A percentile compares a stretch with the other conserved stretches of the same genome.
phyloP scores from a whole-genome alignment of 495 filamentous ascomycete species.

The Lasiosphaeria hispida region DNA sequence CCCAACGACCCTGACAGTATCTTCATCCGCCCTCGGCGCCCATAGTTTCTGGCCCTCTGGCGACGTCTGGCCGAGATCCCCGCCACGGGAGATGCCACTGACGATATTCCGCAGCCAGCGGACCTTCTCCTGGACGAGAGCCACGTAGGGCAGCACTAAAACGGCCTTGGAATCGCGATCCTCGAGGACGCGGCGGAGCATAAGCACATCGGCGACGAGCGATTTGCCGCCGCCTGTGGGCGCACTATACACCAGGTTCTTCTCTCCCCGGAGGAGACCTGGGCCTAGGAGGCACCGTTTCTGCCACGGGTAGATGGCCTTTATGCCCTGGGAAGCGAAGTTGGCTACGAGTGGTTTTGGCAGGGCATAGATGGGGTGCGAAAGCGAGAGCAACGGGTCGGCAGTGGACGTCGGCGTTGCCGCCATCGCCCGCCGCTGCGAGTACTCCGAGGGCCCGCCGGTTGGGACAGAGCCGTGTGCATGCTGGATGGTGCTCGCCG shows the following conservation, averaged over 20 bases:
- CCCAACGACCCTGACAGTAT: conserved; percentile 61
- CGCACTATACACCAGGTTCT: conserved; percentile 78
- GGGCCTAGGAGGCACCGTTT: conserved; percentile 70
- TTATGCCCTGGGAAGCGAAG: conserved; percentile 62
- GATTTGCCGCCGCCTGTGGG: conserved; percentile 83
- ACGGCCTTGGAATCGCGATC: conserved; percentile 67
- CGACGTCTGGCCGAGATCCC: conserved; percentile 19
- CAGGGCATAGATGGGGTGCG: conserved; percentile 64
- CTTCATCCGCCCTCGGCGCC: conserved; percentile 45
- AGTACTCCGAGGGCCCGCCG: conserved; percentile 40
- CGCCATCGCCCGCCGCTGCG: conserved; percentile 41
- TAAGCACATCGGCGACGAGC: conserved; percentile 70
- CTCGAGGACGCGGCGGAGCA: conserved; percentile 69
- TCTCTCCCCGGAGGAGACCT: conserved; percentile 63
- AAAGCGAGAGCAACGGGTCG: conserved; percentile 61
- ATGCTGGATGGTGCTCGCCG: conserved; percentile 35
- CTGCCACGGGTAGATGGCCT: conserved; percentile 77
- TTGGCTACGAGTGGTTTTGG: conserved; percentile 60
- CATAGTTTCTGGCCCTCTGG: conserved; percentile 33
- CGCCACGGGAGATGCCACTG: conserved; percentile 55
- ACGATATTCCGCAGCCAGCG: conserved; percentile 72
- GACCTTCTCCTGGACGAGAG: conserved; percentile 79
- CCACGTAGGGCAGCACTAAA: conserved; percentile 77
- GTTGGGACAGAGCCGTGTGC: conserved; percentile 7
- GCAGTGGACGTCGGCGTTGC: conserved; percentile 51